These are phyloP conservation scores for Balamuthia mandrillaris DNA, from an alignment of 208 protist genomes.

Conservation along the genomic window DNA sequence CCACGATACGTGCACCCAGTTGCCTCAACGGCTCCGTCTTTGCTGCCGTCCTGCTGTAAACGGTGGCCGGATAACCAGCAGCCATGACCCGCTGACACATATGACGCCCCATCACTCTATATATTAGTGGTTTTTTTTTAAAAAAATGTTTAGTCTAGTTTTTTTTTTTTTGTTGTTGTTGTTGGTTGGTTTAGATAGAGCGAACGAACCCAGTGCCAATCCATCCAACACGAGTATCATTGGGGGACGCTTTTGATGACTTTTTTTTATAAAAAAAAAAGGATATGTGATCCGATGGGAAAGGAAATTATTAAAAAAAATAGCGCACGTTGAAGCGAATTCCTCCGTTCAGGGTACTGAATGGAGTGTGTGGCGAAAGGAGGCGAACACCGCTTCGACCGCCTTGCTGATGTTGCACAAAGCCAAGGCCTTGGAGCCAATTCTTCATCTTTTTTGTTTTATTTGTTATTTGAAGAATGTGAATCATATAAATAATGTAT, in stretches of 20 bases:
- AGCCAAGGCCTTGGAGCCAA: constrained; percentile 11
- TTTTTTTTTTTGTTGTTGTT: not conserved
- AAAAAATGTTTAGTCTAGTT: not conserved
- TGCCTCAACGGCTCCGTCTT: constrained; percentile 80
- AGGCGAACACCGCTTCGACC: too few relatives aligned
- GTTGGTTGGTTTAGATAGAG: not conserved
- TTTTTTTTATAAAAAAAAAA: too few relatives aligned
- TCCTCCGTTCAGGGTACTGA: too few relatives aligned
- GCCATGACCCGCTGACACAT: constrained; percentile 85
- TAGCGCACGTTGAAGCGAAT: too few relatives aligned
- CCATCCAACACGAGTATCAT: constrained; percentile 72
- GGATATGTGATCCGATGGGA: too few relatives aligned
- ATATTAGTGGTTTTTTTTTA: not conserved
- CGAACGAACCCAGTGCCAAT: constrained; percentile 82
- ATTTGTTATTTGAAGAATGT: too few relatives aligned
- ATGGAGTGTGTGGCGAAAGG: too few relatives aligned
- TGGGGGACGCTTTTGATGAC: too few relatives aligned
- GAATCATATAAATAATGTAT: too few relatives aligned
- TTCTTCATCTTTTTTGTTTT: too few relatives aligned
- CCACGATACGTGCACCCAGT: constrained; percentile 71
- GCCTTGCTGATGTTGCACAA: not conserved
- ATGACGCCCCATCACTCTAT: constrained; percentile 78
- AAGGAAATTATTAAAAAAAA: too few relatives aligned
- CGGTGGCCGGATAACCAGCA: constrained; percentile 78
- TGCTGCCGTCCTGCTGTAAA: constrained; percentile 77